Base-by-base conservation (phyloP, 306 rosid species). In the Corylus heterophylla region DNA sequence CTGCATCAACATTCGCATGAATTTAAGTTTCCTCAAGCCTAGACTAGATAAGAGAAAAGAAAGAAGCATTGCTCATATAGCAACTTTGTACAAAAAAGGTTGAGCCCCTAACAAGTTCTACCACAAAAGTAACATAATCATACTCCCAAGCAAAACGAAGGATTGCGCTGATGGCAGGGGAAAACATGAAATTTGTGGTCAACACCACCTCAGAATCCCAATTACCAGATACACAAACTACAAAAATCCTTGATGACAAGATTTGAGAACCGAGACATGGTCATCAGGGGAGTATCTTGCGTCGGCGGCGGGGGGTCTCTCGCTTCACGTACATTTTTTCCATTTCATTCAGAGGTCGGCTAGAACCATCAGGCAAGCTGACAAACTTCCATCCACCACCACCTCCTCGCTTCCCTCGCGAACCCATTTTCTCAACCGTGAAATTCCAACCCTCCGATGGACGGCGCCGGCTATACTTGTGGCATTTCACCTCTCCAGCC, bases 341-440 rank as follows among this genome's bases (percentile, higher is more conserved):
- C 86, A 77, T 89, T 83, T 92, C 98, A 59, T 92, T 90, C 75
- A 91, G 86, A 5, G 94, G 93, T 74, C 98, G 85, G 71, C 89
- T 92, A 20, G 98, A 95, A 77, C 98, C 98, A 89, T 95, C 92
- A 0, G 97, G 90, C 81, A 86, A 71, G 88, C 97, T 91, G 16
- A 89, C 94, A 78, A 95, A 92, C 86, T 88, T 95, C 98, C 97
- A 89, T 56, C 98, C 97, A 0, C 97, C 98, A 7, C 91, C 96
- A 63, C 82, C 86, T 44, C 98, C 97, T 76, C 92, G 93, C 83
- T 89, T 92, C 74, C 97, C 98, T 31, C 69, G 83, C 2, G 89
- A 59, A 71, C 98, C 98, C 84, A 95, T 16, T 87, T 91, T 95
- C 88, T 95, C 98, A 54, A 95, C 89, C 0, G 94, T 92, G 75